Evolutionary conservation across 1,284 basidiomycete genomes (phyloP), one percentile per base, ranked within the genome.

Genomic region (Porodaedalea pini): DNA sequence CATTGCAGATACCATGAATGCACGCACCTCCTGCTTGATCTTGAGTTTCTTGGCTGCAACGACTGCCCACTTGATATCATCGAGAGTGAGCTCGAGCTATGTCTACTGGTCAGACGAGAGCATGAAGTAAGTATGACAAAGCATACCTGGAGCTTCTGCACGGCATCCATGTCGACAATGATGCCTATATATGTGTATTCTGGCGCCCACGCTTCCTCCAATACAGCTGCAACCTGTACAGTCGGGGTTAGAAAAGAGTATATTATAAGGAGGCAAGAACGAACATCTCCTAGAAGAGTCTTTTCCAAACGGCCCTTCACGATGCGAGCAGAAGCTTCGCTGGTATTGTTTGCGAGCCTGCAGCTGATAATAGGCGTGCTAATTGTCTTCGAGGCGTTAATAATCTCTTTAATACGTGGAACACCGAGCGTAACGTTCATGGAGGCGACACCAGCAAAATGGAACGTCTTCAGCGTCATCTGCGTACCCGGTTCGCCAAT

Each of bases 361-460:
- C 94, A 97, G 59, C 94, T 95, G 70, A 99, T 99, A 70, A 99
- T 98, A 1, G 97, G 97, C 2, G 97, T 99, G 66, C 92, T 96
- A 74, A 99, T 99, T 45, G 80, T 73, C 74, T 98, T 99, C 40
- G 96, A 93, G 2, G 95, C 97, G 66, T 99, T 99, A 79, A 99
- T 99, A 67, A 99, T 99, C 73, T 99, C 97, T 74, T 99, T 99
- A 76, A 99, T 99, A 71, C 97, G 95, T 21, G 97, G 97, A 10
- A 99, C 97, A 79, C 97, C 97, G 40, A 99, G 85, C 0, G 97
- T 99, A 65, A 99, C 94, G 75, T 98, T 99, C 97, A 99, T 99
- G 34, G 95, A 97, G 10, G 97, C 97, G 63, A 99, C 95, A 78
- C 97, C 97, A 67, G 97, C 97, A 75, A 99, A 99, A 79, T 99